phyloP scores from a whole-genome alignment of 2,329 filamentous ascomycete species.

The Phaeophleospora eucalypticola region DNA sequence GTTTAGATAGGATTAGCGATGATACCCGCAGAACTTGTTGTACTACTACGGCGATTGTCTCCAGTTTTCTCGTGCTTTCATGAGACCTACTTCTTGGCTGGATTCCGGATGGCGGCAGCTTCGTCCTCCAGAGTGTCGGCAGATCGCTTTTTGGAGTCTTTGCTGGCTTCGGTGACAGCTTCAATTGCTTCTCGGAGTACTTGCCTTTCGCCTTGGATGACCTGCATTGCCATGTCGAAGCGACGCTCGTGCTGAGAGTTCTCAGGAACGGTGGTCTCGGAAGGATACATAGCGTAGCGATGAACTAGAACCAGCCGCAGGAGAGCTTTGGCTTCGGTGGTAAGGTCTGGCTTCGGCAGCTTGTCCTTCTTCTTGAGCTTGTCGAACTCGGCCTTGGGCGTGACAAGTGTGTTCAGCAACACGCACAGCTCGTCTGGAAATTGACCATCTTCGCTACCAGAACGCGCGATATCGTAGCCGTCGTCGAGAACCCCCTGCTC shows the following conservation, averaged over 20 bases:
- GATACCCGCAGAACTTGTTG: slow-evolving; percentile 22
- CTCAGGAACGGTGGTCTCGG: slow-evolving; percentile 27
- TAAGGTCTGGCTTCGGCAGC: slow-evolving; percentile 39
- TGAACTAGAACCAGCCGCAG: slow-evolving; percentile 38
- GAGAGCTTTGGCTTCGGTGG: slow-evolving; percentile 36
- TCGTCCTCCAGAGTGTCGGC: slow-evolving; percentile 23
- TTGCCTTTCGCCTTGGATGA: slow-evolving; percentile 69
- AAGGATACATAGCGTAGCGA: slow-evolving; percentile 51
- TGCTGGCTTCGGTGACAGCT: slow-evolving; percentile 12
- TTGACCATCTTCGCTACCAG: slow-evolving; percentile 31
- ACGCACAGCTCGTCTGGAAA: slow-evolving; percentile 41
- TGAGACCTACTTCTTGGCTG: slow-evolving; percentile 10
- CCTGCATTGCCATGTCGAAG: slow-evolving; percentile 57
- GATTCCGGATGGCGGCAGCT: slow-evolving; percentile 17
- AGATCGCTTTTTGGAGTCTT: slow-evolving; percentile 20
- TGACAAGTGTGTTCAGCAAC: slow-evolving; percentile 44
- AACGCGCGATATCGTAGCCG: slow-evolving; percentile 56
- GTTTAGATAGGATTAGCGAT: slow-evolving; percentile 22
- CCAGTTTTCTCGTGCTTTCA: background rate
- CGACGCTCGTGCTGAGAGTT: slow-evolving; percentile 26
- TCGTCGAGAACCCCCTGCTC: slow-evolving; percentile 66
- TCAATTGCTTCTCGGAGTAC: slow-evolving; percentile 54
- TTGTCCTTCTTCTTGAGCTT: slow-evolving; percentile 40
- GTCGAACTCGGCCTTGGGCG: slow-evolving; percentile 39
- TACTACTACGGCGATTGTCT: slow-evolving; percentile 12